phyloP scores from a whole-genome alignment of 768 basidiomycete genomes.

The Tylopilus balloui region DNA sequence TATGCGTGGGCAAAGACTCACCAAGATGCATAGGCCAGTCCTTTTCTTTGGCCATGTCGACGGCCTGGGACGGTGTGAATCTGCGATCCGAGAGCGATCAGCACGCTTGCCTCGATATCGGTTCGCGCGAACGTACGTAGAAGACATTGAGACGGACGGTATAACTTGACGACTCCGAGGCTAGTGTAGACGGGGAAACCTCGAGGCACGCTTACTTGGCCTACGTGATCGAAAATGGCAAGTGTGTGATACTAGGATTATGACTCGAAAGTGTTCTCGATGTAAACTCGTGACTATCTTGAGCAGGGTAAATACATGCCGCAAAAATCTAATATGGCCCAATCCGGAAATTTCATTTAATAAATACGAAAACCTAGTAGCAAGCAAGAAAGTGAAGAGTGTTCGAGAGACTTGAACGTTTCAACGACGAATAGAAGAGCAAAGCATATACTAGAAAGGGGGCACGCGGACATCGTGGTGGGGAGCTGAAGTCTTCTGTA shows the following conservation, averaged over 20 bases:
- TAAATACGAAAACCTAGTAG: constrained; percentile 1
- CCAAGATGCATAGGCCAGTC: constrained; percentile 71
- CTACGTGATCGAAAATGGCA: neutral
- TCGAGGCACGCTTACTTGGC: neutral
- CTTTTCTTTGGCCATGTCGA: constrained; percentile 64
- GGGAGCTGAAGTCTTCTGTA: constrained; percentile 8
- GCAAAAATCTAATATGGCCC: constrained; percentile 7
- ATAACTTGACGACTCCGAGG: neutral
- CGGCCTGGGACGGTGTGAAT: constrained; percentile 49
- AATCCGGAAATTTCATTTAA: constrained; percentile 5
- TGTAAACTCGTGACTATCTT: neutral
- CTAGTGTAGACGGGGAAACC: neutral
- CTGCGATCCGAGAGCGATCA: constrained; percentile 31
- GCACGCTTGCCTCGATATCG: neutral
- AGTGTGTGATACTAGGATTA: neutral
- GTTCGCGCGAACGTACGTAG: constrained; percentile 18
- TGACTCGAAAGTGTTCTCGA: neutral
- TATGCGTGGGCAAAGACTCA: constrained; percentile 25
- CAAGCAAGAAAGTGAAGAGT: neutral
- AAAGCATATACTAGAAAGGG: constrained; percentile 14
- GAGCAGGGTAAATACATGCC: neutral
- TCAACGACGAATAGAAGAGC: constrained; percentile 11
- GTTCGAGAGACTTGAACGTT: constrained; percentile 4
- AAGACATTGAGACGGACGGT: constrained; percentile 15
- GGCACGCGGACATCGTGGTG: constrained; percentile 12